phyloP scores from a whole-genome alignment of 352 stramenopile species.

The Peronospora farinosa region DNA sequence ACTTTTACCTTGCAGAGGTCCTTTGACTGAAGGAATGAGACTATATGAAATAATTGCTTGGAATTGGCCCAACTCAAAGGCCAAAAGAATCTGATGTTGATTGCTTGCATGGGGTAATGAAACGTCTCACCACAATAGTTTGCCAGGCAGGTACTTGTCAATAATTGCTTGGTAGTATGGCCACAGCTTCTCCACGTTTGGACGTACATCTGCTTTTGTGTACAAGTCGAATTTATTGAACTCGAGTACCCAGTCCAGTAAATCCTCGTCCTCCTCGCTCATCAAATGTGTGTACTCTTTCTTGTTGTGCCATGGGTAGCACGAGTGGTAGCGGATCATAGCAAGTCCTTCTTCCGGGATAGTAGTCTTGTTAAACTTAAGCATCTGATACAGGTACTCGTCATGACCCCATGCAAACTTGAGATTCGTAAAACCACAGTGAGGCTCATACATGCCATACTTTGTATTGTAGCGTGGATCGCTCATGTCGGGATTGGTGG shows the following conservation, averaged over 20 bases:
- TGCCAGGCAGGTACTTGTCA: conserved; percentile 85
- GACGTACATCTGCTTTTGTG: conserved; percentile 83
- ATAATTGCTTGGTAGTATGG: conserved; percentile 89
- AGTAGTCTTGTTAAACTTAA: conserved; percentile 82
- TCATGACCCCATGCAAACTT: conserved; percentile 90
- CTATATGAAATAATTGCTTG: too few species aligned
- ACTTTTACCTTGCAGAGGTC: too few species aligned
- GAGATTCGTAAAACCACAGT: conserved; percentile 87
- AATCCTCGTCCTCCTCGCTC: conserved; percentile 75
- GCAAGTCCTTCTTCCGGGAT: conserved; percentile 87
- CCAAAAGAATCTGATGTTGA: too few species aligned
- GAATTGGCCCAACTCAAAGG: too few species aligned
- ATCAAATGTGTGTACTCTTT: conserved; percentile 88
- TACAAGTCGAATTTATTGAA: conserved; percentile 95
- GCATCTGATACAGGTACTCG: conserved; percentile 93
- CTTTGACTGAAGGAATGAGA: too few species aligned
- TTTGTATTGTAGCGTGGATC: conserved; percentile 81
- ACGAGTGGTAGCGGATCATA: conserved; percentile 92
- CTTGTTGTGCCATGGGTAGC: conserved; percentile 92
- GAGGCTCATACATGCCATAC: conserved; percentile 82
- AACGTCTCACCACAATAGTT: neutral
- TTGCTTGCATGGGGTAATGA: too few species aligned
- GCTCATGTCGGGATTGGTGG: conserved; percentile 86
- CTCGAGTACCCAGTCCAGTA: conserved; percentile 87
- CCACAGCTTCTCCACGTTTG: conserved; percentile 82